A percentile compares a stretch with the other conserved stretches of the same genome.
phyloP scores from a whole-genome alignment of 441 rosid genomes.

The Jatropha podagrica region DNA sequence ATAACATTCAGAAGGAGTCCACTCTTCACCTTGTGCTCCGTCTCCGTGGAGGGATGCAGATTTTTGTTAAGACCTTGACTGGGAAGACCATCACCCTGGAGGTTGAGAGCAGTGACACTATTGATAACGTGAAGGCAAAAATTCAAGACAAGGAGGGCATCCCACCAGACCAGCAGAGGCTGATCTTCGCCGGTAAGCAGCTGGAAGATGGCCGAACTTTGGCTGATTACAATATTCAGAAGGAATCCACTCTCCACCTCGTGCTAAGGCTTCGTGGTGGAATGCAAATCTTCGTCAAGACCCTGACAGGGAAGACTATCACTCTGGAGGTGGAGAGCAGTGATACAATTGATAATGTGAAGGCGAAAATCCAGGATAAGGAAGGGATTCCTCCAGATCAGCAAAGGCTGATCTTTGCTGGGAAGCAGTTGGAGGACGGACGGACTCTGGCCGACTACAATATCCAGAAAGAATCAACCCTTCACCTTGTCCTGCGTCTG shows the following conservation, averaged over 20 bases:
- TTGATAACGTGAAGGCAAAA: conserved; percentile 59
- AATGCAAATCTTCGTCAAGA: conserved; percentile 62
- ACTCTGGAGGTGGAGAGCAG: conserved; percentile 57
- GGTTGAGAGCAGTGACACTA: conserved; percentile 62
- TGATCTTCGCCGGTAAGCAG: conserved; percentile 61
- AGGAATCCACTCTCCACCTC: conserved; percentile 56
- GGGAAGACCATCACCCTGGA: conserved; percentile 60
- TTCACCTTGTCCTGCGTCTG: conserved; percentile 61
- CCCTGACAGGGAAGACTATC: conserved; percentile 57
- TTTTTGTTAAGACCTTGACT: conserved; percentile 58
- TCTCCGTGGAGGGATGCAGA: conserved; percentile 66
- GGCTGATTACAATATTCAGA: conserved; percentile 61
- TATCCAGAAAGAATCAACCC: conserved; percentile 61
- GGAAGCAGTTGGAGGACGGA: conserved; percentile 63
- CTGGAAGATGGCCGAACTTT: conserved; percentile 57
- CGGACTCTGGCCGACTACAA: conserved; percentile 54
- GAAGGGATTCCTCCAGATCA: conserved; percentile 62
- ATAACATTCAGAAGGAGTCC: conserved; percentile 57
- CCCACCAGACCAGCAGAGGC: conserved; percentile 63
- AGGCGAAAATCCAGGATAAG: conserved; percentile 62
- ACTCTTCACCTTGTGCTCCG: conserved; percentile 58
- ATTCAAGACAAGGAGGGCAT: conserved; percentile 68
- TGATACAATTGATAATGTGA: conserved; percentile 56
- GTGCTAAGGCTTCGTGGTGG: conserved; percentile 57
- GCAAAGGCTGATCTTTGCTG: conserved; percentile 63